Conservation (phyloP, 1,284 basidiomycete species). For the Moesziomyces globuligerus region DNA sequence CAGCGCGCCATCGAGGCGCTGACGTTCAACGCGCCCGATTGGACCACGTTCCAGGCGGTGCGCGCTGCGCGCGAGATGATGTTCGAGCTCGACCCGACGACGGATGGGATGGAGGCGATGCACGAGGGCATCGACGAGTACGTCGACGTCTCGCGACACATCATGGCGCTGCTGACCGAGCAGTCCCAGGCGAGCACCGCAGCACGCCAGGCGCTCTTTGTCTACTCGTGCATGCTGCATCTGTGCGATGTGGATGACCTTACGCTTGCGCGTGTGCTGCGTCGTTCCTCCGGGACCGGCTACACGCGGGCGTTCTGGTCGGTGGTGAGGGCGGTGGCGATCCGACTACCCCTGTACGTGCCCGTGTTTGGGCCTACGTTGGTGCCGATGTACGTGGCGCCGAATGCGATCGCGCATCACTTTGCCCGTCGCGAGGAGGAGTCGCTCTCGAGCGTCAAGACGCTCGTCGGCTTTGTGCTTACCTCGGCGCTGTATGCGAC, state of each 20-base stretch:
- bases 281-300: background rate
- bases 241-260: slow-evolving; percentile 19
- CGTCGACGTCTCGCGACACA: slow-evolving; percentile 20
- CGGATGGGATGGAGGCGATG: background rate
- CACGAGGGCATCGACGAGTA: slow-evolving; percentile 18
- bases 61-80: slow-evolving; percentile 88
- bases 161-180: slow-evolving; percentile 26
- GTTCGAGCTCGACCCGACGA: slow-evolving; percentile 71
- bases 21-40: slow-evolving; percentile 91
- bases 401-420: slow-evolving; percentile 26
- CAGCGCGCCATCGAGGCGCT: slow-evolving; percentile 77
- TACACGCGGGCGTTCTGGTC: background rate
- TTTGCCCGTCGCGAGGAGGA: slow-evolving; percentile 43
- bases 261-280: slow-evolving; percentile 10
- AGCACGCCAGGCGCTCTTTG: slow-evolving; percentile 22
- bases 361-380: slow-evolving; percentile 30
- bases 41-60: slow-evolving; percentile 86
- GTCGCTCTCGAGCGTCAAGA: slow-evolving; percentile 37
- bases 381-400: slow-evolving; percentile 36
- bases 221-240: slow-evolving; percentile 21
- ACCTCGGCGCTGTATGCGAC: slow-evolving; percentile 16
- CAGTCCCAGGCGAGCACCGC: slow-evolving; percentile 2
- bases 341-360: slow-evolving; percentile 27
- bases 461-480: slow-evolving; percentile 31
- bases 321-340: slow-evolving; percentile 5